These are phyloP conservation scores for Arabidopsis suecica DNA, from an alignment of 345 rosid genomes.

Conservation along the genomic window DNA sequence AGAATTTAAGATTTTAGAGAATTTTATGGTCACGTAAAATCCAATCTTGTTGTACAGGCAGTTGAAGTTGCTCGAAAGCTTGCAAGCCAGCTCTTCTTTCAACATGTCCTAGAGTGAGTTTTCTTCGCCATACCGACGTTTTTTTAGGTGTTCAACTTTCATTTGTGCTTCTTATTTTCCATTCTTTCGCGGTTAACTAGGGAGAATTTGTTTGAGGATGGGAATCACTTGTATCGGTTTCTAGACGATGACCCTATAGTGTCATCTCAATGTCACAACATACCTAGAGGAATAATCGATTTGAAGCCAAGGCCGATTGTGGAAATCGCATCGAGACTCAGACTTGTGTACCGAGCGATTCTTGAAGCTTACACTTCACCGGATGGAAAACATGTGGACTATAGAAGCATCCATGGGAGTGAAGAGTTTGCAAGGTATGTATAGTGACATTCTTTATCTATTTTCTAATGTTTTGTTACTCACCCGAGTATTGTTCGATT, in stretches of 20 bases:
- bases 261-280: slow-evolving; percentile 80
- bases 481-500: slow-evolving; percentile 1
- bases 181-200: slow-evolving; percentile 44
- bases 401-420: slow-evolving; percentile 89
- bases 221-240: slow-evolving; percentile 80
- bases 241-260: slow-evolving; percentile 74
- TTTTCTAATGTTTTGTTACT: slow-evolving; percentile 1
- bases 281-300: slow-evolving; percentile 79
- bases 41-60: slow-evolving; percentile 51
- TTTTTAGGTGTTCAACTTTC: not conserved
- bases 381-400: slow-evolving; percentile 87
- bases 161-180: slow-evolving; percentile 13
- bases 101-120: slow-evolving; percentile 75
- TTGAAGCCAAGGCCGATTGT: slow-evolving; percentile 68
- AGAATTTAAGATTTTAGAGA: not conserved
- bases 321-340: slow-evolving; percentile 75
- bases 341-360: slow-evolving; percentile 65
- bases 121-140: slow-evolving; percentile 22
- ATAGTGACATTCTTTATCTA: slow-evolving; percentile 3
- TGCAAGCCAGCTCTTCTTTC: slow-evolving; percentile 73
- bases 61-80: slow-evolving; percentile 83
- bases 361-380: slow-evolving; percentile 76
- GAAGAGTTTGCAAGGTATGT: slow-evolving; percentile 92
- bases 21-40: not conserved
- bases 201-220: slow-evolving; percentile 87